Conservation (phyloP, 768 basidiomycete genomes). For the Russula sp. region DNA sequence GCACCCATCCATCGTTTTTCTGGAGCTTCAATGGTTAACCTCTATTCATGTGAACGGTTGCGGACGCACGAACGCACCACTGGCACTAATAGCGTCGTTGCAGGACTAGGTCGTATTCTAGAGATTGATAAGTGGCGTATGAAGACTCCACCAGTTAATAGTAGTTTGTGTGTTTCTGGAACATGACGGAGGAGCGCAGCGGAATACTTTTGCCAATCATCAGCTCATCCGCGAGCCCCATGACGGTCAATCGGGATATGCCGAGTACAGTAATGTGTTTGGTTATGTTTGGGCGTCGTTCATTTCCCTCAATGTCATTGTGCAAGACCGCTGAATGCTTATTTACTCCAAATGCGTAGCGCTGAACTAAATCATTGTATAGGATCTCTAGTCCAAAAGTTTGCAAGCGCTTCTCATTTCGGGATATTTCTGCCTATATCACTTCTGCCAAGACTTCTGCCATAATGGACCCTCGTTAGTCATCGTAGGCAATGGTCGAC, state of each 20-base stretch:
- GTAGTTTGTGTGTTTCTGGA: no score
- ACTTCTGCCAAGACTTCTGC: neutral
- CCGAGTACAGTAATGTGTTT: neutral
- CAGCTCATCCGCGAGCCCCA: no score
- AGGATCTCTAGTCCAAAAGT: neutral
- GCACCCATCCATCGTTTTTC: neutral
- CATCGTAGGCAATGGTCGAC: neutral
- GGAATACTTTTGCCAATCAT: no score
- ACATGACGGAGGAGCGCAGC: neutral
- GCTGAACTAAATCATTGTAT: neutral
- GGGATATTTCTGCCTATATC: neutral
- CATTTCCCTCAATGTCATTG: no score
- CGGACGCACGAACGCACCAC: neutral
- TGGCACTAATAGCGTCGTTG: neutral
- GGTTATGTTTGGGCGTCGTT: no score
- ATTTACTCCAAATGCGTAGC: neutral
- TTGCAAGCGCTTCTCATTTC: neutral
- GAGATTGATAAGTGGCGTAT: neutral
- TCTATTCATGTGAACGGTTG: neutral
- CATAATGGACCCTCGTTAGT: neutral
- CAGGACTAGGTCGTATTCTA: no score
- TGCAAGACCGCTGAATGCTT: no score
- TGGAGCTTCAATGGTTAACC: neutral
- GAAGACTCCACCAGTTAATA: neutral
- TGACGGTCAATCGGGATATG: no score